Base-by-base conservation (phyloP, 768 basidiomycete genomes). In the Collybia sp. region DNA sequence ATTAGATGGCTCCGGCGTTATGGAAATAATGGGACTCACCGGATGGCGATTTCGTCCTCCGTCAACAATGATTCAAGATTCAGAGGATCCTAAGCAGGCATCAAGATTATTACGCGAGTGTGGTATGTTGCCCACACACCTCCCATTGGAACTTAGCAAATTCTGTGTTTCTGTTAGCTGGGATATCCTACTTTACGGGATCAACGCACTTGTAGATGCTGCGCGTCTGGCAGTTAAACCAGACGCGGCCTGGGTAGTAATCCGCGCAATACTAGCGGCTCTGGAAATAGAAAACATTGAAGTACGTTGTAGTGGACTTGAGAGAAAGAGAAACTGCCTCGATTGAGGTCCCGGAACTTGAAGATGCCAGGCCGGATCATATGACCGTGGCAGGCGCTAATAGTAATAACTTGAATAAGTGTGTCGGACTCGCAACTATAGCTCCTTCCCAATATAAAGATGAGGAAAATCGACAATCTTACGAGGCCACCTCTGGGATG, bases 41-140 rank as follows among this genome's bases (percentile, higher is more conserved):
- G 80, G 54, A 96, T 86, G 12, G 88, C 86, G 53, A 80, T 74
- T 66, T 98, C 95, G 32, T 96, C 95, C 43, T 93, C 92, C 0
- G 89, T 89, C 50, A 97, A 68, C 34, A 89, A 73, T 0, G 81
- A 80, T 49, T 92, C 87, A 20, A 93, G 57, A 55, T 79, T 79
- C 53, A 98, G 68, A 0, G 93, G 88, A 60, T 98, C 94, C 90
- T 93, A 47, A 35, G 42, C 4, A 19, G 43, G 20, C 18, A n/a
- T 38, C 44, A n/a, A 10, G n/a, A 6, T 25, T 4, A 42, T 15
- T 6, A 41, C 32, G 18, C 12, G 34, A 1, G 16, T 8, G 17
- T 19, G 33, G 32, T 25, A 17, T 9, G 9, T 2, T 5, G 13
- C 15, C 12, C 25, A 40, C 25, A 40, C 57, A 65, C 72, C 70